Conservation (phyloP, 192 early-diverging fungal genomes). For the Glomus cerebriforme region DNA sequence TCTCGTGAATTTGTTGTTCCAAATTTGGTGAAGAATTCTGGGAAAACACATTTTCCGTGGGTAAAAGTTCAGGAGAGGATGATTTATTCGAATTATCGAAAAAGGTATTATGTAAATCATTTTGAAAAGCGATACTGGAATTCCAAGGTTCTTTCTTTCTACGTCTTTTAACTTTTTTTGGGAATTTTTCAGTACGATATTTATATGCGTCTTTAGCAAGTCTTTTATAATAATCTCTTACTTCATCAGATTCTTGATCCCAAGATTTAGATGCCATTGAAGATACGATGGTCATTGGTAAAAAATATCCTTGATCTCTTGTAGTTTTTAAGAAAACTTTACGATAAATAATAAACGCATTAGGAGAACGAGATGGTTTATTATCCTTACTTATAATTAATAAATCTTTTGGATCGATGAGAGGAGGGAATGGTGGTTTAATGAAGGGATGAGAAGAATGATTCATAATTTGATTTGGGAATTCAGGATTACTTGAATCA, state of each 20-base stretch:
- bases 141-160: neutral
- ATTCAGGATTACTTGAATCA: neutral
- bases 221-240: neutral
- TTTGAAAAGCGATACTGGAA: neutral
- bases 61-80: neutral
- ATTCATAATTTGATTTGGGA: conserved; percentile 10
- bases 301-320: neutral
- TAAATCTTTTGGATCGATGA: neutral
- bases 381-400: neutral
- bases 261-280: conserved; percentile 13
- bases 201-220: conserved; percentile 14
- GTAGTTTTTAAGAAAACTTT: neutral
- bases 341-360: conserved; percentile 18
- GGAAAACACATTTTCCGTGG: neutral
- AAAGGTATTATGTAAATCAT: neutral
- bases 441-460: neutral
- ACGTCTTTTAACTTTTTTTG: neutral
- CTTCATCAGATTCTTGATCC: neutral
- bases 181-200: neutral
- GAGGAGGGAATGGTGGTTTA: neutral
- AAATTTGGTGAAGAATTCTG: neutral
- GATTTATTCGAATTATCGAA: neutral
- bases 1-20: neutral
- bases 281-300: conserved; percentile 17
- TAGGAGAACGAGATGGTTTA: neutral